A percentile compares a stretch with the other conserved stretches of the same genome.
phyloP scores from a whole-genome alignment of 305 asterid genomes.

The Fraxinus greggii region DNA sequence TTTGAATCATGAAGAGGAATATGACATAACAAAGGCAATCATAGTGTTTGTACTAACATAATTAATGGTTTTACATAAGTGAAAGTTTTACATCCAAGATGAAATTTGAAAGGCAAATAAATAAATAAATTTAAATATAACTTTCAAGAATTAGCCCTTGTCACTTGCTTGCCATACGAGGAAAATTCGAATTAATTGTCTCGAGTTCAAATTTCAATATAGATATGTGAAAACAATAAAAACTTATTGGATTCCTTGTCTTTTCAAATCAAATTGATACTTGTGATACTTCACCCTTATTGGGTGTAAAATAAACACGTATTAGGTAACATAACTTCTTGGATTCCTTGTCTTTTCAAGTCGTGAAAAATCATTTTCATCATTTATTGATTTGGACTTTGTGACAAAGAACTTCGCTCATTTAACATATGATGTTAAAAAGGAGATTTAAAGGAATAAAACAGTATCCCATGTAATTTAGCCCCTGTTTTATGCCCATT shows the following conservation, averaged over 20 bases:
- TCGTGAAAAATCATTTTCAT: neutral
- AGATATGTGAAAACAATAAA: neutral
- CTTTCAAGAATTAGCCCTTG: neutral
- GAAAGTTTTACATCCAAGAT: neutral
- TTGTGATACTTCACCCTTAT: neutral
- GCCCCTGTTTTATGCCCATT: no score
- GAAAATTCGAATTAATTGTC: neutral
- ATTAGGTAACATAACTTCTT: neutral
- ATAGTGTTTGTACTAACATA: neutral
- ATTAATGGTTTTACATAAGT: neutral
- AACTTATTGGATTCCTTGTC: no score
- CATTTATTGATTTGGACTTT: neutral
- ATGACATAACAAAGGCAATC: neutral
- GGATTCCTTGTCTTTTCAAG: neutral
- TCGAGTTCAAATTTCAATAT: no score
- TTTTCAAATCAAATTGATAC: neutral
- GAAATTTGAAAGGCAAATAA: neutral
- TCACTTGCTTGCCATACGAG: neutral
- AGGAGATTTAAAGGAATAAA: no score
- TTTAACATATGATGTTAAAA: neutral
- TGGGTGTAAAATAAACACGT: neutral
- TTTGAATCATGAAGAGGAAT: neutral
- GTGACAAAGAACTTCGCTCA: neutral
- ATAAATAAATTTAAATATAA: no score
- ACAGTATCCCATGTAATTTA: no score